phyloP scores from a whole-genome alignment of 331 rosid genomes.

The Phaseolus coccineus region DNA sequence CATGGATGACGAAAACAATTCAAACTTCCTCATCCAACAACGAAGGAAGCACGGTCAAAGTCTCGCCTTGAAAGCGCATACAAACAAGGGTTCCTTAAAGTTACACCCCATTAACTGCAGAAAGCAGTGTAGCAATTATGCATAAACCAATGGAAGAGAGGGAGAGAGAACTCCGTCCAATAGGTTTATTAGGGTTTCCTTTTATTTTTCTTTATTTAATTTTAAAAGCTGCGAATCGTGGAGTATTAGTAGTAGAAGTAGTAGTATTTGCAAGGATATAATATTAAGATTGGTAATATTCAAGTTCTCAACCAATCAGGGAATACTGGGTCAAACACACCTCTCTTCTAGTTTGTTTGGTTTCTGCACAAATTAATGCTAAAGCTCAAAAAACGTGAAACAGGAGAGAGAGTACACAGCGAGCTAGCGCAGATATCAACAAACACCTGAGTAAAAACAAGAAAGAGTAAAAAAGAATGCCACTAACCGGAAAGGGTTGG shows the following conservation, averaged over 20 bases:
- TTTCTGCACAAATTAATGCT: not conserved
- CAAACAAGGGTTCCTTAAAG: slow-evolving; percentile 16
- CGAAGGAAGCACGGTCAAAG: slow-evolving; percentile 25
- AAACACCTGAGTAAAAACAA: not conserved
- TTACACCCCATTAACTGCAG: slow-evolving; percentile 42
- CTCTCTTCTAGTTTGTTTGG: not conserved
- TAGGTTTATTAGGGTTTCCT: slow-evolving; percentile 46
- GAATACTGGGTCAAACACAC: not conserved
- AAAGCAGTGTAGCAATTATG: slow-evolving; percentile 27
- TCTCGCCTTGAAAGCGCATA: slow-evolving; percentile 26
- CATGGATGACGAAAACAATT: slow-evolving; percentile 23
- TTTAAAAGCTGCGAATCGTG: slow-evolving; percentile 33
- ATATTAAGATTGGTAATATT: too few species aligned
- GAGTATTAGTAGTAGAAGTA: not conserved
- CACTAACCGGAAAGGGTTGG: slow-evolving; percentile 62
- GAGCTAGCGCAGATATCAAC: slow-evolving; percentile 4
- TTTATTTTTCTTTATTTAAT: not conserved
- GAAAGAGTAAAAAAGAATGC: slow-evolving; percentile 34
- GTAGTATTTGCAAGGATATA: not conserved
- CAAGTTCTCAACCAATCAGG: not conserved
- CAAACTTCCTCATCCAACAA: not conserved
- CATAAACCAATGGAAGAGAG: slow-evolving; percentile 15
- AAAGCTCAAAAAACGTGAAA: not conserved
- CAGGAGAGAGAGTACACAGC: not conserved
- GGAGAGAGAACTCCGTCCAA: not conserved